phyloP scores from a whole-genome alignment of 129 eudicot species.

The Artemisia annua region DNA sequence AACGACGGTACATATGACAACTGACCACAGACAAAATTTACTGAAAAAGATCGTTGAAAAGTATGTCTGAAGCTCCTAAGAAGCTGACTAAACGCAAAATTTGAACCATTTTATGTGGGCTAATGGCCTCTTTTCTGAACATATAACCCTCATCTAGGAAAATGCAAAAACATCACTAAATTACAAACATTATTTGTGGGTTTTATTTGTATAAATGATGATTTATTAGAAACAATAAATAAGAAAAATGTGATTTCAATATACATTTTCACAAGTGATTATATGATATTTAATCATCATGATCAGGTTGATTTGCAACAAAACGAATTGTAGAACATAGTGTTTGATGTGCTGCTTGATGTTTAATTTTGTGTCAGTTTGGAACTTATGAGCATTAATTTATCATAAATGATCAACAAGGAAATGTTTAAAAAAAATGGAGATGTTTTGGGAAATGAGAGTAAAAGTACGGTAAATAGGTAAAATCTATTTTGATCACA shows the following conservation, averaged over 20 bases:
- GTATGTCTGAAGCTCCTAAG: neutral
- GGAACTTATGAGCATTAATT: neutral
- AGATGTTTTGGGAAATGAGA: no score
- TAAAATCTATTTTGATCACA: no score
- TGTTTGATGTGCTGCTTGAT: neutral
- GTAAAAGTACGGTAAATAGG: no score
- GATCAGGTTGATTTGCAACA: neutral
- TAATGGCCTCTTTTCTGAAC: neutral
- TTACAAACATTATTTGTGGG: neutral
- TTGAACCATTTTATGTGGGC: neutral
- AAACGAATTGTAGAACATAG: neutral
- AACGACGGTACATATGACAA: neutral
- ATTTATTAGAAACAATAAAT: neutral
- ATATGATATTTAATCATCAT: neutral
- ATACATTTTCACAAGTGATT: neutral
- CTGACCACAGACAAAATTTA: neutral
- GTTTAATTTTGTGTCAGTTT: neutral
- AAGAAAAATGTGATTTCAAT: neutral
- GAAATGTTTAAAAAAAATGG: neutral
- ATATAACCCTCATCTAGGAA: neutral
- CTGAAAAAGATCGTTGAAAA: neutral
- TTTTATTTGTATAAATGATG: neutral
- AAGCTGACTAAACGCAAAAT: neutral
- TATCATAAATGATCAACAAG: neutral
- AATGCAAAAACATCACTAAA: neutral